phyloP scores from a whole-genome alignment of 495 filamentous ascomycete genomes.

The Neurospora sp. region DNA sequence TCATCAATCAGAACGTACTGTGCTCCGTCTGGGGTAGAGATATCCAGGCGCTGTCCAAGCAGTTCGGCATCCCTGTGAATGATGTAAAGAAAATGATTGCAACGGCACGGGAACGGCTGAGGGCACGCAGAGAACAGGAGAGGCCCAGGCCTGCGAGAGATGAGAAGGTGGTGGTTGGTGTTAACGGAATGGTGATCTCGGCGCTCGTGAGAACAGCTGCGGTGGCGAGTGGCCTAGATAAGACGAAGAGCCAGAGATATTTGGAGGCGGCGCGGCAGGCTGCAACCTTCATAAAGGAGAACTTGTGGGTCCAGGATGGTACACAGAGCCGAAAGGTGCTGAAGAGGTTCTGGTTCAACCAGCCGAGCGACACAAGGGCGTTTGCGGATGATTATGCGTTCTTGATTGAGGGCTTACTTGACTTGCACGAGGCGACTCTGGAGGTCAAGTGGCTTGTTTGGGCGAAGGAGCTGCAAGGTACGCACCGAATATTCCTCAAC shows the following conservation, averaged over 20 bases:
- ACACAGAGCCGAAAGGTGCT: conserved; percentile 37
- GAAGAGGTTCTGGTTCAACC: conserved; percentile 66
- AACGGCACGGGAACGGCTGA: conserved; percentile 57
- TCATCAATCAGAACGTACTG: conserved; percentile 70
- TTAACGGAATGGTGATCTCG: conserved; percentile 86
- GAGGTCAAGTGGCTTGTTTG: conserved; percentile 71
- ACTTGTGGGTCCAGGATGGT: conserved; percentile 56
- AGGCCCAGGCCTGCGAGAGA: conserved; percentile 75
- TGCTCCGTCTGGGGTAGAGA: conserved; percentile 30
- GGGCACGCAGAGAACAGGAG: conserved; percentile 61
- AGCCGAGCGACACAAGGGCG: conserved; percentile 53
- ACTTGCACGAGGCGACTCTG: conserved; percentile 82
- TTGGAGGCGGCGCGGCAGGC: conserved; percentile 56
- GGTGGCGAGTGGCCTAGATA: conserved; percentile 52
- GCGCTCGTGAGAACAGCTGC: conserved; percentile 65
- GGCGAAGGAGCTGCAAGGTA: conserved; percentile 76
- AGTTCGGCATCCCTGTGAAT: conserved; percentile 64
- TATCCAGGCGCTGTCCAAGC: conserved; percentile 57
- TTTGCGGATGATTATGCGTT: conserved; percentile 97
- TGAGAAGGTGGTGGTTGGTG: conserved; percentile 79
- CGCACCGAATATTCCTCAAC: conserved; percentile 8
- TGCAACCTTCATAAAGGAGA: conserved; percentile 62
- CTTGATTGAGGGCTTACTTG: conserved; percentile 70
- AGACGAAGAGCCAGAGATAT: conserved; percentile 44
- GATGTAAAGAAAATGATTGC: conserved; percentile 66